Percentiles rank a stretch among this genome's conserved stretches.
Conservation (phyloP, 257 asterid genomes). For the Solanum pennellii region DNA sequence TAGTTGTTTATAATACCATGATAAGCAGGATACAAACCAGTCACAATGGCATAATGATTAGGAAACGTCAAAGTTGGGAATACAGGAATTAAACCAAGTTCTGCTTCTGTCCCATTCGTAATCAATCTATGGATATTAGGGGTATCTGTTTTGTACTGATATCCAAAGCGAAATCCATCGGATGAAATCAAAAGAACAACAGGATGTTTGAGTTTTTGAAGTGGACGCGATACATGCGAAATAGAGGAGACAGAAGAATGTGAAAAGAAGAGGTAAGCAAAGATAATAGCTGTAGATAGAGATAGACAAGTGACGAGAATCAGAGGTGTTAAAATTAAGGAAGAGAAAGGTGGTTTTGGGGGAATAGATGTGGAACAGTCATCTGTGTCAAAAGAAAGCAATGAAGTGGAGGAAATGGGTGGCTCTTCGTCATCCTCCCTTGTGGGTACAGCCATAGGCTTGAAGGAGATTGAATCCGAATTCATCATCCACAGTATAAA, state of each 20-base stretch:
- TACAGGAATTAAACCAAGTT: constrained; percentile 53
- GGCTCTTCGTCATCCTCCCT: not conserved
- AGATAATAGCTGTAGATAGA: constrained; percentile 38
- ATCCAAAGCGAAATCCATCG: constrained; percentile 71
- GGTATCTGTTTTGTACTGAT: constrained; percentile 48
- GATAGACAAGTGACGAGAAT: constrained; percentile 24
- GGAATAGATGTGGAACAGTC: not conserved
- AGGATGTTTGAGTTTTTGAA: constrained; percentile 39
- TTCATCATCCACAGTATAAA: not conserved
- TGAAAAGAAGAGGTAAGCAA: constrained; percentile 31
- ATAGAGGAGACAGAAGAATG: not conserved
- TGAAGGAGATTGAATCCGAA: not conserved
- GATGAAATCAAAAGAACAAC: constrained; percentile 51
- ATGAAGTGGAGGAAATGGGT: not conserved
- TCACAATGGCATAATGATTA: constrained; percentile 64
- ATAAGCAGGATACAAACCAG: constrained; percentile 64
- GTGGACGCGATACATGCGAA: constrained; percentile 26
- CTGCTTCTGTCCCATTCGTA: constrained; percentile 55
- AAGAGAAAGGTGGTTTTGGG: not conserved
- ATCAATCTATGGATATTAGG: constrained; percentile 45
- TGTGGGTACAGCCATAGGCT: not conserved
- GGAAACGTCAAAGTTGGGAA: constrained; percentile 70
- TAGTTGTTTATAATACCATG: constrained; percentile 56
- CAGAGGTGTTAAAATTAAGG: constrained; percentile 5
- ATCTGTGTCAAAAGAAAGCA: not conserved